Conservation (phyloP, 2,329 filamentous ascomycete species). For the Penicillium aurantiogriseum region DNA sequence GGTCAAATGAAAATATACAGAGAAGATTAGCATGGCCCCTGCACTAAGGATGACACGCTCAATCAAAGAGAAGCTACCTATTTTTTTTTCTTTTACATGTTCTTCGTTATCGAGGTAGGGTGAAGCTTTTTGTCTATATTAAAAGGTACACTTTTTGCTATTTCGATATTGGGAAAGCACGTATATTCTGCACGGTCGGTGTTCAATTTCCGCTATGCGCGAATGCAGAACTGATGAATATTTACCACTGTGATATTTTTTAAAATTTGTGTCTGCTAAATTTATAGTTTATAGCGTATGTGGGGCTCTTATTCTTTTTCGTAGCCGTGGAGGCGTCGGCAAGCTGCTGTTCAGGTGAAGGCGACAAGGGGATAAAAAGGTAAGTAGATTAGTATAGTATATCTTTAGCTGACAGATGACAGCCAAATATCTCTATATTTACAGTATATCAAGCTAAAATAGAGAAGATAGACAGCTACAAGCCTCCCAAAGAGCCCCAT, state of each 20-base stretch:
- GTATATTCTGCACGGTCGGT: not conserved
- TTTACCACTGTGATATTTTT: not conserved
- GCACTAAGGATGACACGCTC: conserved; percentile 93
- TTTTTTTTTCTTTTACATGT: conserved; percentile 52
- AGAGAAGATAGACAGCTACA: not conserved
- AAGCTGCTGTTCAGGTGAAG: no score
- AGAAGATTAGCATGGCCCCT: conserved; percentile 82
- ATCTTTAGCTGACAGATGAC: not conserved
- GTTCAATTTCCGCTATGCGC: not conserved
- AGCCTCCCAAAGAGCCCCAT: not conserved
- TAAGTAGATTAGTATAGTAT: no score
- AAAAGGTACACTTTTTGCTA: not conserved
- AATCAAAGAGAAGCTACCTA: conserved; percentile 74
- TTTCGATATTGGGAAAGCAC: not conserved
- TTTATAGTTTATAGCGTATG: not conserved
- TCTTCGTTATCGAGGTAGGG: not conserved
- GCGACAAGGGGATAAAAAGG: no score
- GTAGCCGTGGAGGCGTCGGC: not conserved
- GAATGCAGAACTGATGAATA: not conserved
- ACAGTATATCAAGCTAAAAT: not conserved
- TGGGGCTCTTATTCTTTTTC: not conserved
- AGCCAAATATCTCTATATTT: not conserved
- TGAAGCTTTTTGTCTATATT: not conserved
- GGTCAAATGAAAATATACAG: conserved; percentile 69
- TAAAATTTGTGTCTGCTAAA: not conserved